Conservation (phyloP, 176 grass and related monocot species). For the Poa annua region DNA sequence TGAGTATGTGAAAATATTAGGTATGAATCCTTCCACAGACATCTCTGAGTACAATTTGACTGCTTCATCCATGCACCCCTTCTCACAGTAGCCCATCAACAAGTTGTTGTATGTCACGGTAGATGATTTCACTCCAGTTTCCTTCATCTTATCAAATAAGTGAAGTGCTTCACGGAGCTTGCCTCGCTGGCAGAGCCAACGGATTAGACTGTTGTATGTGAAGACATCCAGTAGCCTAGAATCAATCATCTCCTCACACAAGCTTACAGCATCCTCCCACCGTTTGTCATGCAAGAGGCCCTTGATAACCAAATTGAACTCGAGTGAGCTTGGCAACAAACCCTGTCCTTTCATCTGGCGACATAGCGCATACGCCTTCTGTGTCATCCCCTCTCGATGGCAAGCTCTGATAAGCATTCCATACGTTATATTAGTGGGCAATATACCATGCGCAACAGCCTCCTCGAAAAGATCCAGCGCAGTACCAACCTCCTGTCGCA, state of each 20-base stretch:
- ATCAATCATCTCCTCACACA: constrained; percentile 57
- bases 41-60: constrained; percentile 68
- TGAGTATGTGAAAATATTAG: constrained; percentile 74
- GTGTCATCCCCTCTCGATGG: constrained; percentile 52
- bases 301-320: constrained; percentile 60
- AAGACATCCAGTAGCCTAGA: constrained; percentile 51
- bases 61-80: constrained; percentile 69
- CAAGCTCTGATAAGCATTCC: constrained; percentile 70
- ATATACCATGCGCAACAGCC: constrained; percentile 43
- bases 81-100: constrained; percentile 67
- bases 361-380: constrained; percentile 65
- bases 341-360: constrained; percentile 64
- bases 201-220: constrained; percentile 67
- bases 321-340: constrained; percentile 44
- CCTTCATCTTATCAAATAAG: constrained; percentile 70
- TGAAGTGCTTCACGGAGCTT: constrained; percentile 58
- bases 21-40: constrained; percentile 52
- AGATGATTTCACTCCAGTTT: constrained; percentile 62
- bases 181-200: constrained; percentile 59
- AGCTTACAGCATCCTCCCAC: constrained; percentile 56
- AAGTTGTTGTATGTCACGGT: constrained; percentile 61
- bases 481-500: constrained; percentile 48
- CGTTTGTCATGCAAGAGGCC: constrained; percentile 63
- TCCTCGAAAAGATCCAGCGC: constrained; percentile 64
- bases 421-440: constrained; percentile 59